Percentiles rank a stretch among this genome's conserved stretches.
phyloP scores from a whole-genome alignment of 2,329 filamentous ascomycete species.

The Neonectria coccinea region DNA sequence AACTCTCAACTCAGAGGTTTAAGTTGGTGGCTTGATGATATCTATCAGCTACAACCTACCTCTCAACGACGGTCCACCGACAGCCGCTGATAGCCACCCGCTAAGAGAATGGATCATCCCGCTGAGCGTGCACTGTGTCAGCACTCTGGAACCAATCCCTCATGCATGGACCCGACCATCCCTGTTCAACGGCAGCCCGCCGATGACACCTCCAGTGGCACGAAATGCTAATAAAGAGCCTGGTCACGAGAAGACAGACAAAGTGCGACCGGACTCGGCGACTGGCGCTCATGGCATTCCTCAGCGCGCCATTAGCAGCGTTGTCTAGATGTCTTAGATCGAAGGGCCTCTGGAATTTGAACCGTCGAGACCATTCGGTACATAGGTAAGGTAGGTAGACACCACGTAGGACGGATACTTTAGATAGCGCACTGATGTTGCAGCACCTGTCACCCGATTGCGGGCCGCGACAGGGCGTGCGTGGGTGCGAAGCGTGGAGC shows the following conservation, averaged over 20 bases:
- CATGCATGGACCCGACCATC: neutral
- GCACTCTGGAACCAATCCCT: neutral
- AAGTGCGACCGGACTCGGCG: neutral
- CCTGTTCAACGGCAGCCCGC: neutral
- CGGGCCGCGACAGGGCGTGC: constrained; percentile 2
- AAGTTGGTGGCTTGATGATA: neutral
- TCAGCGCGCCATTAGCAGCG: neutral
- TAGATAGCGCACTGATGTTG: too few species aligned
- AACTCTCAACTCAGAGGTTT: neutral
- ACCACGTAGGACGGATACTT: neutral
- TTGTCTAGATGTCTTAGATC: neutral
- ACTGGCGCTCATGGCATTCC: constrained; percentile 1
- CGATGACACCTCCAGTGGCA: neutral
- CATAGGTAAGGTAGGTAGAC: too few species aligned
- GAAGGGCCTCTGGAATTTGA: neutral
- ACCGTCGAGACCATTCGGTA: neutral
- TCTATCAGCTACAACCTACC: neutral
- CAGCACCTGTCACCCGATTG: neutral
- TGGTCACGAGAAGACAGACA: neutral
- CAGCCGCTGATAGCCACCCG: constrained; percentile 8
- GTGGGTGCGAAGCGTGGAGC: neutral
- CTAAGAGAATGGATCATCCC: neutral
- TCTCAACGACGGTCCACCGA: constrained; percentile 2
- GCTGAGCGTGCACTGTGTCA: neutral
- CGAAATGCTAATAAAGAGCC: neutral